Percentiles rank a stretch among this genome's conserved stretches.
These are phyloP conservation scores for Hyphopichia burtonii DNA, from an alignment of 1,139 yeast species.

Conservation along the genomic window DNA sequence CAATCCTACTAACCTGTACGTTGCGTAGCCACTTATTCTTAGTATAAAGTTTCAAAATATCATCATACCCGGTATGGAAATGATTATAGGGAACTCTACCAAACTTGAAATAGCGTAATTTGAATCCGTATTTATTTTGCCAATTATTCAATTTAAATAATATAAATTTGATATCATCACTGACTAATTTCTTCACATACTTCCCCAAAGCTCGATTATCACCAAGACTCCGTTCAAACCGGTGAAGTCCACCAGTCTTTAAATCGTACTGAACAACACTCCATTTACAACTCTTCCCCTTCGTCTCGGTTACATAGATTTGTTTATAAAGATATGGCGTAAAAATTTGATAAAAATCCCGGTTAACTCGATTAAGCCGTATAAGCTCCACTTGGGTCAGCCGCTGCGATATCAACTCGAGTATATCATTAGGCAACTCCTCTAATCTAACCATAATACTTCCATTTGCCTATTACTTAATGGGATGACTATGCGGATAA, in stretches of 20 bases:
- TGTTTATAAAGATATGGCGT: neutral
- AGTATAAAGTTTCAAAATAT: slow-evolving; percentile 8
- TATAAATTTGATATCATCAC: slow-evolving; percentile 12
- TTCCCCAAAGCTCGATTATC: slow-evolving; percentile 5
- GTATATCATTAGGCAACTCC: neutral
- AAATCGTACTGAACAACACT: neutral
- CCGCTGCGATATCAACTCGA: neutral
- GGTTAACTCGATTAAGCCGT: neutral
- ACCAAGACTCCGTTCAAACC: neutral
- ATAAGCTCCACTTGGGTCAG: neutral
- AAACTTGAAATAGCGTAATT: slow-evolving; percentile 7
- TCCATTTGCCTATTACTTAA: too few species aligned
- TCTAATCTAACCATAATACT: neutral
- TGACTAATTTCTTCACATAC: slow-evolving; percentile 4
- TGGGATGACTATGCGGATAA: too few species aligned
- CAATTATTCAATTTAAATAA: slow-evolving; percentile 13
- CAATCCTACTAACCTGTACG: slow-evolving; percentile 1
- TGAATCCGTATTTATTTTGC: slow-evolving; percentile 6
- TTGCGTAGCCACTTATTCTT: neutral
- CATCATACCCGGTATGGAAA: slow-evolving; percentile 11
- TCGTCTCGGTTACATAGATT: neutral
- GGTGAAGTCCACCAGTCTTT: neutral
- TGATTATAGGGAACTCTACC: slow-evolving; percentile 18
- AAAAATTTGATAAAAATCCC: neutral
- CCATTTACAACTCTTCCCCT: neutral